phyloP scores from a whole-genome alignment of 2,329 filamentous ascomycete genomes.

The Cladosporium sp. region DNA sequence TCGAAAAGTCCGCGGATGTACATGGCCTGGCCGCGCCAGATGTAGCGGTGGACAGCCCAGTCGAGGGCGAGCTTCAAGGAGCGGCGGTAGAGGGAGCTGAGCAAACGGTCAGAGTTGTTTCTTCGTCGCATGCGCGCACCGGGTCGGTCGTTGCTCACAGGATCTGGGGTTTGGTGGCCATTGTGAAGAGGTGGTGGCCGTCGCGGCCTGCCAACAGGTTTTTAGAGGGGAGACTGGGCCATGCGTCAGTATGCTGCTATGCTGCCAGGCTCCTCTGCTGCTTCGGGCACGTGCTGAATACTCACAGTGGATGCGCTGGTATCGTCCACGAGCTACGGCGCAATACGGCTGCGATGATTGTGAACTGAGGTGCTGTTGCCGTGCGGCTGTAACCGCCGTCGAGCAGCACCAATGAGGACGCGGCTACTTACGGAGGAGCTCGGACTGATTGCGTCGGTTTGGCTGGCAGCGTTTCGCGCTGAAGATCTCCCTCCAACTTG shows the following conservation, averaged over 20 bases:
- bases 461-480: neutral
- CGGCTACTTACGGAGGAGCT: conserved; percentile 6
- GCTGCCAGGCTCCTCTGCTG: neutral
- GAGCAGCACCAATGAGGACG: neutral
- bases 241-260: neutral
- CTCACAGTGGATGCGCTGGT: conserved; percentile 5
- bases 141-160: conserved; percentile 2
- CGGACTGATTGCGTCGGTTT: conserved; percentile 7
- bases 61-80: conserved; percentile 90
- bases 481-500: conserved; percentile 5
- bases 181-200: conserved; percentile 10
- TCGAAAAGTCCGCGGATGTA: conserved; percentile 96
- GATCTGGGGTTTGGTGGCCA: conserved; percentile 14
- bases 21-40: conserved; percentile 93
- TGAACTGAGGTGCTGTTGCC: conserved; percentile 4
- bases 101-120: conserved; percentile 19
- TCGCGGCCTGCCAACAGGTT: conserved; percentile 12
- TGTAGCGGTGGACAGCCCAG: conserved; percentile 87
- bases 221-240: conserved; percentile 11
- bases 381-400: neutral
- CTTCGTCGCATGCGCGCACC: neutral
- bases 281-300: neutral
- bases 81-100: conserved; percentile 76
- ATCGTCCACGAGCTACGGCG: neutral
- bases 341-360: neutral